phyloP scores from a whole-genome alignment of 2,329 filamentous ascomycete genomes.

The Podosphaera xanthii region DNA sequence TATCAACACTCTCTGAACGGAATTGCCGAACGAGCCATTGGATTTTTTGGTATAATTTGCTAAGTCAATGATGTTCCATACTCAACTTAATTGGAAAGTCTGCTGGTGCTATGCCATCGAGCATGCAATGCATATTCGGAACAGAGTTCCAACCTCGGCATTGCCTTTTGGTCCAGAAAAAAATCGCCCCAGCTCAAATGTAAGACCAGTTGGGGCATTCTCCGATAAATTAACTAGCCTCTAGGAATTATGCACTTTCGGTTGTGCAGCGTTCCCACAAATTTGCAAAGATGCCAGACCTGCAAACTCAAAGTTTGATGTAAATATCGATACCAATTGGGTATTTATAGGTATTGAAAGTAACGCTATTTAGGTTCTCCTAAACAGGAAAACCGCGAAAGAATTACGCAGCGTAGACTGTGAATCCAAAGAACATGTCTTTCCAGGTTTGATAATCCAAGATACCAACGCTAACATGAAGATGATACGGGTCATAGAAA shows the following conservation, averaged over 20 bases:
- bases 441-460: too few species aligned
- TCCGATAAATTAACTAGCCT: not conserved
- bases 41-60: not conserved
- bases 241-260: not conserved
- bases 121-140: not conserved
- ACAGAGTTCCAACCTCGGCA: not conserved
- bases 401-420: not conserved
- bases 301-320: not conserved
- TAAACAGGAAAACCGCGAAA: not conserved
- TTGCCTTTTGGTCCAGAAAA: not conserved
- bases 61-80: not conserved
- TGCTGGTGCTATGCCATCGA: not conserved
- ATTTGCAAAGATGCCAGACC: not conserved
- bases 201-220: not conserved
- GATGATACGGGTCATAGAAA: too few species aligned
- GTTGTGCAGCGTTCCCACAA: not conserved
- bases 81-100: not conserved
- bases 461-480: too few species aligned
- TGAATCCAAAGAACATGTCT: not conserved
- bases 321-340: not conserved
- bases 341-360: not conserved
- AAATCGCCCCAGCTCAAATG: not conserved
- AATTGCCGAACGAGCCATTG: not conserved
- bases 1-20: not conserved
- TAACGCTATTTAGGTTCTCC: not conserved